These are phyloP conservation scores for Mycocalia duriaeana DNA, from an alignment of 1,284 basidiomycete species.

Conservation along the genomic window DNA sequence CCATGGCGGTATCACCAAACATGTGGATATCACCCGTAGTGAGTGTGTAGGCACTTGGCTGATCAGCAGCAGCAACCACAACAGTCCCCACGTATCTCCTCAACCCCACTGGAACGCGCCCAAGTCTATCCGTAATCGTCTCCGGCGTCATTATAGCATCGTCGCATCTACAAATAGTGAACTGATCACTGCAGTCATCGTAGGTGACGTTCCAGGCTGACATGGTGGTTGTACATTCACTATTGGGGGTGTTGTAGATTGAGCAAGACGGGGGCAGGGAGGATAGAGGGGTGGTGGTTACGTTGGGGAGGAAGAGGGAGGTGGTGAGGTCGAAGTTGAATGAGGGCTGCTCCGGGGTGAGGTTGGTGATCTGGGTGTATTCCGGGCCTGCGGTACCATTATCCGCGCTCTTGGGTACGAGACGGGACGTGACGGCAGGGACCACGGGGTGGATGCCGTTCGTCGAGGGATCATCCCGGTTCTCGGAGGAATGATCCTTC, in stretches of 20 bases:
- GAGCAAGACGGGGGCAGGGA: conserved; percentile 15
- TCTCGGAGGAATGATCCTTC: background rate
- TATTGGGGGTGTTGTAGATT: conserved; percentile 6
- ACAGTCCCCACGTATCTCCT: conserved; percentile 19
- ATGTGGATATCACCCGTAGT: conserved; percentile 24
- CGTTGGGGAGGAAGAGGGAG: conserved; percentile 11
- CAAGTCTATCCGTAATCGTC: conserved; percentile 17
- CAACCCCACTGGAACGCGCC: conserved; percentile 23
- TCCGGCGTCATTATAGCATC: conserved; percentile 19
- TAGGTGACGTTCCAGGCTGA: conserved; percentile 19
- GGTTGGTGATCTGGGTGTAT: no score
- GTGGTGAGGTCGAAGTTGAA: conserved; percentile 17
- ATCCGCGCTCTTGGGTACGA: no score
- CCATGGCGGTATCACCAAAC: conserved; percentile 18
- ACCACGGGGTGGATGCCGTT: conserved; percentile 1
- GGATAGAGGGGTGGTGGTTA: conserved; percentile 5
- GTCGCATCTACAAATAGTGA: conserved; percentile 21
- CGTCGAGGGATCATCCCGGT: background rate
- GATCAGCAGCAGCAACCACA: conserved; percentile 10
- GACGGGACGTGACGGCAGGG: no score
- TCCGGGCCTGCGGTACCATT: no score
- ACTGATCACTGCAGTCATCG: conserved; percentile 22
- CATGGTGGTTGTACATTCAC: conserved; percentile 19
- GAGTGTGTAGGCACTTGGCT: conserved; percentile 20
- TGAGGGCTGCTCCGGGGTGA: conserved; percentile 13